Percentiles rank a stretch among this genome's conserved stretches.
These are phyloP conservation scores for Waltergamsia citrina DNA, from an alignment of 2,329 filamentous ascomycete species.

Conservation along the genomic window DNA sequence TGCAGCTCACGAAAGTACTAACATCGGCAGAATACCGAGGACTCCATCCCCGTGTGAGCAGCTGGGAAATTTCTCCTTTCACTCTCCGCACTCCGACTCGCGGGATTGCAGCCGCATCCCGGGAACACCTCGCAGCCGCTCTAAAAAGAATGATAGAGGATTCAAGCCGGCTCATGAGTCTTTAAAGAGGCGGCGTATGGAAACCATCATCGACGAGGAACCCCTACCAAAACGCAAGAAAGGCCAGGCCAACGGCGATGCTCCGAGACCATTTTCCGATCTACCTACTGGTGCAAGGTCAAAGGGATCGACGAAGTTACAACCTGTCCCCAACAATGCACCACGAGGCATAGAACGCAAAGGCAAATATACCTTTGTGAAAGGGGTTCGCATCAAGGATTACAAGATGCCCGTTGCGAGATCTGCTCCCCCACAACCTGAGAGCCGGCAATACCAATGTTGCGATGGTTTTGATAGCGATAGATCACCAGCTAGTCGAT, in stretches of 20 bases:
- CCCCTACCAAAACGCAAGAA: slow-evolving; percentile 5
- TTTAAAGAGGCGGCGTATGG: background rate
- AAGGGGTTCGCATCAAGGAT: slow-evolving; percentile 18
- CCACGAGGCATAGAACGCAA: slow-evolving; percentile 13
- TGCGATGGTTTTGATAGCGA: slow-evolving; percentile 19
- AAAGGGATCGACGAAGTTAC: slow-evolving; percentile 13
- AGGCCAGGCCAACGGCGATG: background rate
- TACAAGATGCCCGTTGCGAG: slow-evolving; percentile 12
- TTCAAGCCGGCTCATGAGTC: background rate
- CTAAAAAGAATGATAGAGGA: background rate
- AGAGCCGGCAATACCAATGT: slow-evolving; percentile 14
- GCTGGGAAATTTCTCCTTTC: too few relatives aligned
- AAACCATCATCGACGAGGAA: slow-evolving; percentile 3
- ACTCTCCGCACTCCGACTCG: too few relatives aligned
- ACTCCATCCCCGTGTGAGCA: too few relatives aligned
- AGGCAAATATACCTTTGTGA: slow-evolving; percentile 16
- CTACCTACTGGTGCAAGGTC: too few relatives aligned
- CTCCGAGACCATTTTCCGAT: too few relatives aligned
- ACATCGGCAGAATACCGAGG: background rate
- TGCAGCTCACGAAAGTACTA: too few relatives aligned
- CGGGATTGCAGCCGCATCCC: too few relatives aligned
- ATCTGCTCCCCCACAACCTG: background rate
- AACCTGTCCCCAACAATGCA: slow-evolving; percentile 14
- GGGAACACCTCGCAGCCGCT: too few relatives aligned
- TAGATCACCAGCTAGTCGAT: slow-evolving; percentile 7